phyloP scores from a whole-genome alignment of 768 basidiomycete species.

The Cantharellus anzutake region DNA sequence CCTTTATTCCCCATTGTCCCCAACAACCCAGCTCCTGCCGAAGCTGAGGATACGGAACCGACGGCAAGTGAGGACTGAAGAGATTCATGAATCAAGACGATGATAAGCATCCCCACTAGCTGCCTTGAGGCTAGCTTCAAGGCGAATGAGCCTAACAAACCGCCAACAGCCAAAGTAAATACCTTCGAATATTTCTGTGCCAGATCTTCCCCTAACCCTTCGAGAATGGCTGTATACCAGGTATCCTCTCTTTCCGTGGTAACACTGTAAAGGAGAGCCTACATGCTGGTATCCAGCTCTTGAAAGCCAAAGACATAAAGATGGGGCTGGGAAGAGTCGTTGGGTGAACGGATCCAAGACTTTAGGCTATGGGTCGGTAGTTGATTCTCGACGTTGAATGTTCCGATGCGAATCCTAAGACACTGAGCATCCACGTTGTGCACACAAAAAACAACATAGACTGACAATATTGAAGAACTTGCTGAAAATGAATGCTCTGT shows the following conservation, averaged over 20 bases:
- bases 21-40: conserved; percentile 18
- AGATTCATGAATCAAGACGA: conserved; percentile 41
- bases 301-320: conserved; percentile 62
- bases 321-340: conserved; percentile 27
- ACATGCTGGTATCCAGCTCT: conserved; percentile 60
- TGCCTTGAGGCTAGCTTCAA: conserved; percentile 53
- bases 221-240: conserved; percentile 48
- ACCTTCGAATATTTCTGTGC: conserved; percentile 1
- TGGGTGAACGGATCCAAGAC: conserved; percentile 28
- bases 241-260: conserved; percentile 42
- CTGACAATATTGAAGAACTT: conserved; percentile 8
- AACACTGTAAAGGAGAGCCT: conserved; percentile 48
- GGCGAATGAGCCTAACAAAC: not conserved
- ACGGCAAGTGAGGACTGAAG: conserved; percentile 27
- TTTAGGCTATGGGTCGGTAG: conserved; percentile 52
- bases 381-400: conserved; percentile 75
- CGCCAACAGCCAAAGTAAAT: not conserved
- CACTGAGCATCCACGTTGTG: not conserved
- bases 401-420: conserved; percentile 37
- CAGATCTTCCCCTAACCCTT: conserved; percentile 48
- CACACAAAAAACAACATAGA: not conserved
- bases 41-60: conserved; percentile 20
- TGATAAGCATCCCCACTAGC: conserved; percentile 66
- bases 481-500: conserved; percentile 8
- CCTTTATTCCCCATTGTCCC: conserved; percentile 79